Conservation (phyloP, 2,329 filamentous ascomycete genomes). For the Penicillium sp. region DNA sequence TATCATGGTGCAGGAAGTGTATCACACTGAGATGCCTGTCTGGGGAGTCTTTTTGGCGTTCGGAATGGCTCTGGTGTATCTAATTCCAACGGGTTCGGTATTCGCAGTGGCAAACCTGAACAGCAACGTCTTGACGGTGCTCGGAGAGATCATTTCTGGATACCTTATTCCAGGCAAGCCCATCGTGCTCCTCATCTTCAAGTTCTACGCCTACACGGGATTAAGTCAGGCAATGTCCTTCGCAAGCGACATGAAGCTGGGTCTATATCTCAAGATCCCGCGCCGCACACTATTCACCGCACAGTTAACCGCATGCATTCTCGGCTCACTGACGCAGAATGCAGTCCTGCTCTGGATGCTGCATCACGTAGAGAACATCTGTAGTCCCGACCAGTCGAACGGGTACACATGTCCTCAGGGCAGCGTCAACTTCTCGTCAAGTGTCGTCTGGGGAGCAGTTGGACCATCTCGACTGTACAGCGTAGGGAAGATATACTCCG, state of each 20-base stretch:
- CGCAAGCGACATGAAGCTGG: slow-evolving; percentile 49
- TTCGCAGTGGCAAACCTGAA: slow-evolving; percentile 39
- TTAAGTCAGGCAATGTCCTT: slow-evolving; percentile 47
- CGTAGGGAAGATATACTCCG: slow-evolving; percentile 43
- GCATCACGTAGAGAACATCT: slow-evolving; percentile 36
- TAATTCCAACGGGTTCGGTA: slow-evolving; percentile 40
- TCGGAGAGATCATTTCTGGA: slow-evolving; percentile 40
- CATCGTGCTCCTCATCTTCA: slow-evolving; percentile 42
- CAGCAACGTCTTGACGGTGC: slow-evolving; percentile 38
- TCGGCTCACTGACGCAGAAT: slow-evolving; percentile 42
- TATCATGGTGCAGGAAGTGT: slow-evolving; percentile 20
- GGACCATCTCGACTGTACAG: slow-evolving; percentile 47
- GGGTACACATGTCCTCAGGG: slow-evolving; percentile 48
- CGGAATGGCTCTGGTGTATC: slow-evolving; percentile 35
- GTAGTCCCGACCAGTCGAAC: slow-evolving; percentile 36
- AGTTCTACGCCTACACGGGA: slow-evolving; percentile 59
- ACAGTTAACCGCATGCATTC: slow-evolving; percentile 45
- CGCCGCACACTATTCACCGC: slow-evolving; percentile 44
- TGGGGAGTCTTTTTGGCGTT: slow-evolving; percentile 39
- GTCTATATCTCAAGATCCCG: slow-evolving; percentile 49
- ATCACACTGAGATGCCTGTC: slow-evolving; percentile 35
- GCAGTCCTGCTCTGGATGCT: slow-evolving; percentile 32
- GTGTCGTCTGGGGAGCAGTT: slow-evolving; percentile 48
- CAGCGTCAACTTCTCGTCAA: slow-evolving; percentile 42
- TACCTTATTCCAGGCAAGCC: slow-evolving; percentile 39